Evolutionary conservation across 768 basidiomycete species (phyloP).

Genomic region (Mycena belliarum): DNA sequence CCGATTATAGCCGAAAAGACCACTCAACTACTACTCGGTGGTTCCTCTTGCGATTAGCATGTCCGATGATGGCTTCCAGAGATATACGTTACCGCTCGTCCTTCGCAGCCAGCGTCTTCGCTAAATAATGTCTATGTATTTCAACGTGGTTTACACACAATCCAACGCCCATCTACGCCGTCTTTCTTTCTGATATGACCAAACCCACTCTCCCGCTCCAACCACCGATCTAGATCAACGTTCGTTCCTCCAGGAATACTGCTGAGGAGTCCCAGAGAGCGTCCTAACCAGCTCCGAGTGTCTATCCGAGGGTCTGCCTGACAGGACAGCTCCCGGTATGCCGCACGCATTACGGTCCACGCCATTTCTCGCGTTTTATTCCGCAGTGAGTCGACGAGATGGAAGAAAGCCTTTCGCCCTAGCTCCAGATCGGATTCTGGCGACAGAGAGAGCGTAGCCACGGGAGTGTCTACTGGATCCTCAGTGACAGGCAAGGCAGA

Average conservation of each 20-base stretch:
- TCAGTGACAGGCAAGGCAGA: constrained; percentile 6
- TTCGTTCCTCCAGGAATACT: constrained; percentile 29
- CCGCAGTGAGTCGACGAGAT: constrained; percentile 49
- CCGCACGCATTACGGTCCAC: constrained; percentile 61
- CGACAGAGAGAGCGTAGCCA: neutral
- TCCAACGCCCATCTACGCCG: constrained; percentile 59
- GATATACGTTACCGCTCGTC: no score
- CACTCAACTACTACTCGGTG: no score
- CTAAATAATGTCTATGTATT: neutral
- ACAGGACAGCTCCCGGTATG: constrained; percentile 62
- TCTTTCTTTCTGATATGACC: constrained; percentile 61
- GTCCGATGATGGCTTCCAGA: no score
- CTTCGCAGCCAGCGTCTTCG: no score
- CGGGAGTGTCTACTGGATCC: no score
- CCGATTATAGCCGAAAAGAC: no score
- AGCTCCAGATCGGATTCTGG: constrained; percentile 24
- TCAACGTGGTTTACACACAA: constrained; percentile 53
- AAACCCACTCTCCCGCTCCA: constrained; percentile 38
- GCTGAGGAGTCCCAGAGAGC: constrained; percentile 47
- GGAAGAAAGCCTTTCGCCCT: constrained; percentile 42
- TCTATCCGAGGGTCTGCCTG: constrained; percentile 35
- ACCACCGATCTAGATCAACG: constrained; percentile 53
- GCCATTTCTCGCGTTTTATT: constrained; percentile 51
- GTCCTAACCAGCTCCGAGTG: constrained; percentile 48
- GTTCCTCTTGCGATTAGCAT: no score